phyloP scores from a whole-genome alignment of 1,139 yeast genomes.

The Magnusiomyces clavatus region DNA sequence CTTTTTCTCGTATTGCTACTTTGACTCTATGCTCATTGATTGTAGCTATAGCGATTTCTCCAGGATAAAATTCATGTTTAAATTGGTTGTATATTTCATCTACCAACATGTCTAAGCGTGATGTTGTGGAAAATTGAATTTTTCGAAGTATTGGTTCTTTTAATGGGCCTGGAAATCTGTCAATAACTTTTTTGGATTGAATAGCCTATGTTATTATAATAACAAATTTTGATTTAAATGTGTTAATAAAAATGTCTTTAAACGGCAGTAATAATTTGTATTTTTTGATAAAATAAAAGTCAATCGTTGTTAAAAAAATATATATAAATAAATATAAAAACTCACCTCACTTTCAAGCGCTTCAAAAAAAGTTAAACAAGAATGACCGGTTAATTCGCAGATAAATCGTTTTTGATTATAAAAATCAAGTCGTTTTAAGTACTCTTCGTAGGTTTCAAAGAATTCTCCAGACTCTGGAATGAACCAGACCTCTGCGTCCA shows the following conservation, averaged over 20 bases:
- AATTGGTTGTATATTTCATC: slow-evolving; percentile 68
- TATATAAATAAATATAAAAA: neutral
- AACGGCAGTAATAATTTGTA: neutral
- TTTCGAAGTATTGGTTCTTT: slow-evolving; percentile 84
- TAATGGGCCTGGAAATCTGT: slow-evolving; percentile 80
- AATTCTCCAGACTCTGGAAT: slow-evolving; percentile 85
- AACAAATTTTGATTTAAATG: neutral
- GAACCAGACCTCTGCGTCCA: slow-evolving; percentile 45
- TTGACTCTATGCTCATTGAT: slow-evolving; percentile 38
- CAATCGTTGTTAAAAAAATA: neutral
- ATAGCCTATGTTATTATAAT: slow-evolving; percentile 10
- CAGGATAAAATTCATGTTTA: slow-evolving; percentile 83
- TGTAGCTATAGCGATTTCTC: slow-evolving; percentile 64
- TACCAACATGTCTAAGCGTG: slow-evolving; percentile 78
- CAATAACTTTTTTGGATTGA: slow-evolving; percentile 51
- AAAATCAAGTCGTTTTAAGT: slow-evolving; percentile 42
- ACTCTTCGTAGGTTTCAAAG: slow-evolving; percentile 70
- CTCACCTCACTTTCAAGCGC: slow-evolving; percentile 65
- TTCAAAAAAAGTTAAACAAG: slow-evolving; percentile 83
- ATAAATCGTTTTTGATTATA: slow-evolving; percentile 62
- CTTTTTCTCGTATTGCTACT: slow-evolving; percentile 53
- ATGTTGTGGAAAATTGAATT: slow-evolving; percentile 74
- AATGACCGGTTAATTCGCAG: slow-evolving; percentile 92
- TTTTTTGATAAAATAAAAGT: neutral
- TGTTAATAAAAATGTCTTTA: neutral